Evolutionary conservation across 2,329 filamentous ascomycete genomes (phyloP).

Genomic region (Trichoderma atrobrunneum): DNA sequence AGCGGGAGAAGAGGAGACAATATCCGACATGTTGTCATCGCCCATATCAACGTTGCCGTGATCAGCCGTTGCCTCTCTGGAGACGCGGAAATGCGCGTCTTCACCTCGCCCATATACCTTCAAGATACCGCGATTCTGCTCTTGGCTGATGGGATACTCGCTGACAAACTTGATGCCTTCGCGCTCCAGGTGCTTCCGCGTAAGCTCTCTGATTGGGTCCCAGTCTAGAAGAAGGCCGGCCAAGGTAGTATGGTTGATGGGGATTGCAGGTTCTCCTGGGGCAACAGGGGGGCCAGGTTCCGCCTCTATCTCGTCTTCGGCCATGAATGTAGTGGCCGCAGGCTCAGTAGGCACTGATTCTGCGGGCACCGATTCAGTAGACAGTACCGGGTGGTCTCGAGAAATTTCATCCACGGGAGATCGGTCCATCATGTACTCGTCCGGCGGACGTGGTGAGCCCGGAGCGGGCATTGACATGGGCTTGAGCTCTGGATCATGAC

Average conservation of each 20-base stretch:
- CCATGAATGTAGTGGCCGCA: conserved; percentile 30
- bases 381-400: conserved; percentile 29
- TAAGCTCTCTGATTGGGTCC: conserved; percentile 65
- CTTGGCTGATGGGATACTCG: conserved; percentile 73
- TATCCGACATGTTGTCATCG: conserved; percentile 49
- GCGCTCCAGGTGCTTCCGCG: conserved; percentile 47
- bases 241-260: conserved; percentile 85
- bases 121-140: conserved; percentile 70
- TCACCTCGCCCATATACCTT: conserved; percentile 78
- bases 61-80: conserved; percentile 36
- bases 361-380: conserved; percentile 24
- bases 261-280: conserved; percentile 66
- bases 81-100: conserved; percentile 45
- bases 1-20: conserved; percentile 52
- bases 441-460: conserved; percentile 23
- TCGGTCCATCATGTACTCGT: conserved; percentile 14
- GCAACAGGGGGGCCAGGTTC: conserved; percentile 52
- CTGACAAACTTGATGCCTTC: conserved; percentile 56
- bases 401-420: conserved; percentile 26
- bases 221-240: conserved; percentile 77
- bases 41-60: conserved; percentile 41
- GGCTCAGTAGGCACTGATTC: conserved; percentile 23
- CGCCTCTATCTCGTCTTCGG: conserved; percentile 49
- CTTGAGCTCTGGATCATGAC: conserved; percentile 30
- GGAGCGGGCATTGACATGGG: conserved; percentile 24